Percentiles rank a stretch among this genome's conserved stretches.
phyloP scores from a whole-genome alignment of 805 yeast species.

The Ogataea trehalophila region DNA sequence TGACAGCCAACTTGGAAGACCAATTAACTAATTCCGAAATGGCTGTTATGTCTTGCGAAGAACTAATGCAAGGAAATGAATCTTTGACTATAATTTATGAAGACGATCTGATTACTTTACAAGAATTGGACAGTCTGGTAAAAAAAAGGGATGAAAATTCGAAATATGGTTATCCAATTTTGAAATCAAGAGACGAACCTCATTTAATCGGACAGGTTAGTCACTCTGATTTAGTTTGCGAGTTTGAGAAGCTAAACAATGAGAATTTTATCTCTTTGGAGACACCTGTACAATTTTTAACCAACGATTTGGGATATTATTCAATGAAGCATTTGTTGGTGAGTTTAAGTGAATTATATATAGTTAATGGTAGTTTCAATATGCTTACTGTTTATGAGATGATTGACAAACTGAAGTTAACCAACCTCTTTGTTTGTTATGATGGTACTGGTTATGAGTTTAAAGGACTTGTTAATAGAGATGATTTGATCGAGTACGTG shows the following conservation, averaged over 20 bases:
- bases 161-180: constrained; percentile 41
- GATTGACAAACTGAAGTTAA: constrained; percentile 35
- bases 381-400: constrained; percentile 33
- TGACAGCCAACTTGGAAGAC: constrained; percentile 36
- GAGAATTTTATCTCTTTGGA: constrained; percentile 12
- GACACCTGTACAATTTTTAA: constrained; percentile 13
- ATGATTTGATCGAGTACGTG: constrained; percentile 24
- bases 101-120: constrained; percentile 25
- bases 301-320: constrained; percentile 10
- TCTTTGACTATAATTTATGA: constrained; percentile 29
- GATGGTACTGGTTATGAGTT: constrained; percentile 23
- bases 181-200: constrained; percentile 31
- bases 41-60: constrained; percentile 32
- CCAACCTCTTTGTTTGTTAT: constrained; percentile 27
- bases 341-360: constrained; percentile 14
- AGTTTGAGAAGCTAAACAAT: constrained; percentile 13
- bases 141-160: background rate
- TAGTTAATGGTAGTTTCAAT: constrained; percentile 28
- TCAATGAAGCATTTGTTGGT: constrained; percentile 14
- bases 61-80: constrained; percentile 32
- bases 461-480: constrained; percentile 33
- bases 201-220: constrained; percentile 41
- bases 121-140: constrained; percentile 24
- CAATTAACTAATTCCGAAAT: constrained; percentile 28
- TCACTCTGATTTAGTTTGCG: constrained; percentile 31